Evolutionary conservation across 139 green algal species (phyloP), one percentile per base, ranked within the genome.

Genomic region (Pleodorina starrii): DNA sequence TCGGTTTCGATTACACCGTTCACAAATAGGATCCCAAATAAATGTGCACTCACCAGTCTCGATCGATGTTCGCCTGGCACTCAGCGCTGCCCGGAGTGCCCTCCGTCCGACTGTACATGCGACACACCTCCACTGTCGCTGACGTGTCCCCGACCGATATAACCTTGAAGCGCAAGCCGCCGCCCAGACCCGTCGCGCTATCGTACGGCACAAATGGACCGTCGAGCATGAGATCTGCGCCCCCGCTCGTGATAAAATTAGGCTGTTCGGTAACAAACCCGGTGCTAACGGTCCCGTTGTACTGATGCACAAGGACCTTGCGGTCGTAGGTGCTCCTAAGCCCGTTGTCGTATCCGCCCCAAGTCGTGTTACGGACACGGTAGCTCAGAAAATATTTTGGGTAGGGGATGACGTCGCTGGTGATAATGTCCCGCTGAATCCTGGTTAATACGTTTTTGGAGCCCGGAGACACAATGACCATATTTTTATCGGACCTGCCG

Each of bases 321-420:
- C 71, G n/a, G 76, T 32, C 73, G 51, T 42, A 74, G 9, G 14
- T 16, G 19, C 3, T 7, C 5, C 35, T 19, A 11, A 85, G 27
- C 21, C 54, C 51, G 51, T 1, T n/a, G 38, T 86, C 79, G 59
- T 60, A 86, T 2, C 38, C 79, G 38, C 79, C 79, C 11, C 9
- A 60, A 2, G 57, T 75, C 0, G 25, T 32, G 12, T 75, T 75
- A 3, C 38, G 29, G 21, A 75, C 79, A 5, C 79, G 57, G 79
- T 75, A 86, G 40, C n/a, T 54, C 17, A 86, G 59, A 21, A 76
- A 86, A 40, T 76, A 86, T 25, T 75, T 75, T 1, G 79, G 79
- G 25, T 76, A 86, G 25, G 57, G 25, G 21, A 19, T 25, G 1
- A 21, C 14, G n/a, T n/a, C n/a, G n/a, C n/a, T n/a, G n/a, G n/a